These are phyloP conservation scores for Dryas integrifolia DNA, from an alignment of 331 rosid genomes.

Conservation along the genomic window DNA sequence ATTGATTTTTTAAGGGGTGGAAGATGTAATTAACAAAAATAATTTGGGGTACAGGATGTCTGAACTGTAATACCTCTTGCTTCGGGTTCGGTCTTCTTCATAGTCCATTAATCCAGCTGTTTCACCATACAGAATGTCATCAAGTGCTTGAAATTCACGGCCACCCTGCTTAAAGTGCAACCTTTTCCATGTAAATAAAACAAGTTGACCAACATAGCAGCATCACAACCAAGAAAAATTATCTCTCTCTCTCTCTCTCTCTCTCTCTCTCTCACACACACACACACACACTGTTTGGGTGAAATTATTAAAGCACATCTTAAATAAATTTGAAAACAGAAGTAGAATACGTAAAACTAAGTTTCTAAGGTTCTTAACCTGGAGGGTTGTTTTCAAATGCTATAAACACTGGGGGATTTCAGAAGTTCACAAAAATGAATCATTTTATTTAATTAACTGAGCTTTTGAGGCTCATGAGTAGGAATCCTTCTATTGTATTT, in stretches of 20 bases:
- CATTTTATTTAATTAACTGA: background rate
- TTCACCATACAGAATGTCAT: slow-evolving; percentile 17
- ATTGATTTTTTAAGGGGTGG: background rate
- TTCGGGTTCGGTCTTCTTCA: slow-evolving; percentile 20
- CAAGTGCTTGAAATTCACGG: slow-evolving; percentile 14
- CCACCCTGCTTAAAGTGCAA: slow-evolving; percentile 9
- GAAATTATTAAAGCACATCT: background rate
- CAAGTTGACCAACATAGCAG: background rate
- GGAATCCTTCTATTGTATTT: background rate
- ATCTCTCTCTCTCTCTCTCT: background rate
- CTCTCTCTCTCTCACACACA: background rate
- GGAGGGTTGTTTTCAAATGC: background rate
- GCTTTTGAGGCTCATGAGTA: background rate
- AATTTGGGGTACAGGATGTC: background rate
- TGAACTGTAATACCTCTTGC: slow-evolving; percentile 21
- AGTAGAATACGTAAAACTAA: background rate
- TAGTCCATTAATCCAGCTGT: slow-evolving; percentile 24
- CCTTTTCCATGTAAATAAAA: slow-evolving; percentile 8
- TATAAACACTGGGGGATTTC: background rate
- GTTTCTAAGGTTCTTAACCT: background rate
- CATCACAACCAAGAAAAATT: background rate
- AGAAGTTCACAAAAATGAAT: background rate
- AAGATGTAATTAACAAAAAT: background rate
- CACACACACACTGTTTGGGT: background rate
- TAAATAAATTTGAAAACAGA: background rate